Percentiles rank a stretch among this genome's conserved stretches.
Evolutionary conservation across 805 yeast species (phyloP).

Genomic region (Candida manassasensis): DNA sequence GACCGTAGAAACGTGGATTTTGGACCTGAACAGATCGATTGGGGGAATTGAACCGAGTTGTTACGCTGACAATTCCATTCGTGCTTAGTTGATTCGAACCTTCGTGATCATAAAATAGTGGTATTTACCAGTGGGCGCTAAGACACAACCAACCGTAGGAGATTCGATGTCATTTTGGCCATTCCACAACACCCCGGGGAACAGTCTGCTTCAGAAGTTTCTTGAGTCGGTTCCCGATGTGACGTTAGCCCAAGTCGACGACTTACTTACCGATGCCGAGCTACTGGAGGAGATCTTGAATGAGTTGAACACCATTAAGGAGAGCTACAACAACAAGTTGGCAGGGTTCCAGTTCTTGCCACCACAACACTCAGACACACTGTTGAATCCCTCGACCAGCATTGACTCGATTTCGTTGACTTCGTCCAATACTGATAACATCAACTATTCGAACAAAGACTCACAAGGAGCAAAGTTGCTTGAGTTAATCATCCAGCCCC

Average conservation of each 20-base stretch:
- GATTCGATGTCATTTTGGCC: constrained; percentile 52
- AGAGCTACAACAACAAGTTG: constrained; percentile 26
- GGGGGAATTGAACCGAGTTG: no score
- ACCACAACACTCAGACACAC: constrained; percentile 13
- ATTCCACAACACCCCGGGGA: constrained; percentile 33
- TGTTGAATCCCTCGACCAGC: constrained; percentile 8
- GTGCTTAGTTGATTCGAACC: no score
- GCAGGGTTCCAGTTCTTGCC: constrained; percentile 26
- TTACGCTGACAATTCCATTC: no score
- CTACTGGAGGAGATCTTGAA: constrained; percentile 35
- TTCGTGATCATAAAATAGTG: no score
- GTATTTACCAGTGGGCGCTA: no score
- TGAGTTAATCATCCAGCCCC: constrained; percentile 76
- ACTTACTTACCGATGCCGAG: constrained; percentile 26
- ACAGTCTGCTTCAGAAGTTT: constrained; percentile 37
- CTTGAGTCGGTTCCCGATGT: constrained; percentile 34
- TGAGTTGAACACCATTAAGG: constrained; percentile 35
- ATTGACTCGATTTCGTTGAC: constrained; percentile 31
- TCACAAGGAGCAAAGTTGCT: constrained; percentile 52
- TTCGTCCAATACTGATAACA: constrained; percentile 28
- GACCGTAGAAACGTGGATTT: no score
- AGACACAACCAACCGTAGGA: no score
- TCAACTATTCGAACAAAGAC: constrained; percentile 23
- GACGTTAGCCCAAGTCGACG: constrained; percentile 26
- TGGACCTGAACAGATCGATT: no score